Base-by-base conservation (phyloP, 495 filamentous ascomycete genomes). In the Daldinia childiae region DNA sequence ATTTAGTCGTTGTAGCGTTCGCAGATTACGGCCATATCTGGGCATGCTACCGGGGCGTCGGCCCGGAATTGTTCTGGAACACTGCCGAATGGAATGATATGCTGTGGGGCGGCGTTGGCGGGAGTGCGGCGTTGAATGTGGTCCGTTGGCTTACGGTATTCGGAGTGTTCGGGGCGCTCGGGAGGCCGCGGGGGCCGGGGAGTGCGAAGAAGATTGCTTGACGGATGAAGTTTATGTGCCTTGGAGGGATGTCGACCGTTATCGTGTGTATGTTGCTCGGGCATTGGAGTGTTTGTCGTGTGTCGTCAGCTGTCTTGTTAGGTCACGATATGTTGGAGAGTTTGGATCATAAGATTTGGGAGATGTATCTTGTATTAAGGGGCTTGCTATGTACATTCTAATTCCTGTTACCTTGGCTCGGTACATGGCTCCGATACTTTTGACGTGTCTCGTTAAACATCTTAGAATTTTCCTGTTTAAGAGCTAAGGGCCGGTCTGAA, bases 21-120 rank as follows among this genome's bases (percentile, higher is more conserved):
- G 88, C 83, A 4, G 90, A 91, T 74, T 78, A 89, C 56, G 89
- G 89, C 2, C 90, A 92, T 73, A 63, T 91, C n/a, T 88, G 80
- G 67, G 85, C 84, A 19, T 84, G 81, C 1, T 87, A 84, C 60
- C 67, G 79, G 26, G 86, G 77, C 6, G 81, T 90, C 71, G 89
- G 88, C 3, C 74, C 69, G 61, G 78, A 81, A 0, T 65, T 77
- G 5, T 87, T 88, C 62, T 69, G 81, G 24, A 77, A 87, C 58
- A 67, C 85, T 1, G 66, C 56, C 4, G 67, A 62, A 2, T 92
- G 89, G 89, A 90, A 89, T 58, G 76, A 79, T 19, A 75, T 87
- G 74, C 81, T 84, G 1, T 89, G 86, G 86, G 89, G 88, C 1
- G 87, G 86, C 68, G 80, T 91, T 26, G 87, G 82, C 1, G 77